Conservation (phyloP, 106 monocot genomes). For the Phalaenopsis equestris region DNA sequence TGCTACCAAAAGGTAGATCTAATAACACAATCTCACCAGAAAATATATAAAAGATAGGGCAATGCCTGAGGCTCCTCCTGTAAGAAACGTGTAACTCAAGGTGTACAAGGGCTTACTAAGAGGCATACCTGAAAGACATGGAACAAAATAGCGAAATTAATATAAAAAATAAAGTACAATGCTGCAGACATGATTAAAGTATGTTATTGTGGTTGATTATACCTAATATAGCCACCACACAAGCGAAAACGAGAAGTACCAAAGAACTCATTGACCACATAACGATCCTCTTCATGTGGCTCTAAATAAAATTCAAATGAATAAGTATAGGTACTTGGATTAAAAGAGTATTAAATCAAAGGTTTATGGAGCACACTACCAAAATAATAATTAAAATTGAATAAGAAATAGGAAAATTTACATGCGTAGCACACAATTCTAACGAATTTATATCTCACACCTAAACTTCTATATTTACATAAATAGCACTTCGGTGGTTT, state of each 20-base stretch:
- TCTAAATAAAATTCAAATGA: constrained; percentile 28
- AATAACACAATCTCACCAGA: constrained; percentile 37
- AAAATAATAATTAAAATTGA: background rate
- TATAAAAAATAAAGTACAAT: background rate
- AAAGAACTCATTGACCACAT: constrained; percentile 57
- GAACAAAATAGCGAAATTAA: background rate
- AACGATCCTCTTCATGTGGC: constrained; percentile 41
- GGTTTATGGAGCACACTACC: background rate
- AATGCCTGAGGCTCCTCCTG: constrained; percentile 64
- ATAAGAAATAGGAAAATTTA: too few relatives aligned
- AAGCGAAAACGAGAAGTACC: constrained; percentile 43
- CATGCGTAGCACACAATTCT: too few relatives aligned
- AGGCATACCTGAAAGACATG: constrained; percentile 63
- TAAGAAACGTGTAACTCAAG: constrained; percentile 80
- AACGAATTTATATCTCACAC: too few relatives aligned
- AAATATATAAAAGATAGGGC: constrained; percentile 54
- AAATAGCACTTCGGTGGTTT: too few relatives aligned
- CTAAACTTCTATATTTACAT: too few relatives aligned
- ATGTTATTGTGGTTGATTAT: constrained; percentile 2
- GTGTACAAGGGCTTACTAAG: constrained; percentile 95
- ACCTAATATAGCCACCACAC: constrained; percentile 51
- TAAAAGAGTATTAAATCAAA: constrained; percentile 1
- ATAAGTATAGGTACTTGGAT: background rate
- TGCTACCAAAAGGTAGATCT: background rate
- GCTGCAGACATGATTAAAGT: background rate